Evolutionary conservation across 2,329 filamentous ascomycete genomes (phyloP), one percentile per base, ranked within the genome.

Genomic region (Aureobasidium sp.): DNA sequence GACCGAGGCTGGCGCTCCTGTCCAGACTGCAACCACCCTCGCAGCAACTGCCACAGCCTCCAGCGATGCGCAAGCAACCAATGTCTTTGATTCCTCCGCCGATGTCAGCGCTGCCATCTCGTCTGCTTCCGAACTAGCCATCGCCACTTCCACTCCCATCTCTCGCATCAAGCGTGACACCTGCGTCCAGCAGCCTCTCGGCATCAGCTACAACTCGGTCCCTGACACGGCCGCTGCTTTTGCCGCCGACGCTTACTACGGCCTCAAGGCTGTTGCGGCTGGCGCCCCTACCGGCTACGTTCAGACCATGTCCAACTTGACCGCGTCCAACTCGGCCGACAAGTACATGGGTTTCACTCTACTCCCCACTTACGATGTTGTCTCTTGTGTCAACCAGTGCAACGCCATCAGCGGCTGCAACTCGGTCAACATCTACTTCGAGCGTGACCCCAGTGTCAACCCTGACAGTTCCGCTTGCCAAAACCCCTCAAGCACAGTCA

Each of bases 221-320:
- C 72, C 73, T 8, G 75, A 77, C 61, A 74, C 71, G 7, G 66
- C 65, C 17, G 63, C 48, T 48, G 69, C 67, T 7, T 77, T 77
- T 64, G 36, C 55, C 20, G 27, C 41, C 14, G 45, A 65, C 27
- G 12, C 61, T 14, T 34, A 57, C 20, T 63, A 58, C 44, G 42
- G 37, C 2, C 9, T 14, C 1, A 61, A 76, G 73, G 67, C 60
- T 58, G 0, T 41, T 11, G 27, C 22, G 25, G 70, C 70, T 3
- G 36, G 64, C 5, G 66, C 65, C 3, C 72, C 71, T 3, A 34
- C 64, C 11, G 68, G 68, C 42, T 74, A 71, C 63, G 67, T 56
- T 1, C 49, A 39, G 1, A 55, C 65, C 22, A 72, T 72, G 62
- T 62, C 62, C 22, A 69, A 69, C 61, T 62, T 70, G 49, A 58